Evolutionary conservation across 176 grass and related monocot species (phyloP), one percentile per base, ranked within the genome.

Genomic region (Urochloa ruziziensis): DNA sequence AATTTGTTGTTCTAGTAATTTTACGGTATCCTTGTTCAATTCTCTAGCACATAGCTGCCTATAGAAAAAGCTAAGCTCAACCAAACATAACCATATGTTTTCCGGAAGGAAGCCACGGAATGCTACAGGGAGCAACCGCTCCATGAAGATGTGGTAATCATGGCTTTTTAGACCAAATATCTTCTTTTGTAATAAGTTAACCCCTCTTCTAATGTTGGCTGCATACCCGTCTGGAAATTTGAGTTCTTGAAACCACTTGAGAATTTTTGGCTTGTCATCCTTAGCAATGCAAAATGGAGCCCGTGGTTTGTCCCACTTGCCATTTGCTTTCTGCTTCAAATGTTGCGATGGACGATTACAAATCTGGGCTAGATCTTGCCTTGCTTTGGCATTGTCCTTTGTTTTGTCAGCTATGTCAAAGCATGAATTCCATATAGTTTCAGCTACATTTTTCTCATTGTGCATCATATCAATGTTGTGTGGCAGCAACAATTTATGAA

Each of bases 61-160:
- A 28, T 75, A 75, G 32, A 75, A 75, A 17, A 57, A 75, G 13
- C 56, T 77, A 6, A 77, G 74, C 37, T 78, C 75, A 11, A 10
- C 75, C 7, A 78, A 30, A 46, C 24, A 62, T 0, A 5, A 0
- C 24, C 75, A 77, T 30, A 43, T 61, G 12, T 44, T 18, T 1
- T 77, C 35, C 0, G 74, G 54, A 16, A 77, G 23, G 1, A 77
- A 77, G 3, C 74, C 74, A 44, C 36, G 56, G 17, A 77, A 77
- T 2, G 37, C 36, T 44, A 61, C 36, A 29, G 35, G 74, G 1
- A 77, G 35, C 2, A 77, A 2, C 0, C 17, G 15, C 33, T 73
- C 70, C 6, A 73, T 53, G 3, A 73, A 73, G 14, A 73, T 52
- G 5, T 73, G 70, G 1, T 52, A 73, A 2, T 73, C 47, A 52